A percentile compares a stretch with the other conserved stretches of the same genome.
Evolutionary conservation across 768 basidiomycete genomes (phyloP).

Genomic region (Agaricus subrufescens): DNA sequence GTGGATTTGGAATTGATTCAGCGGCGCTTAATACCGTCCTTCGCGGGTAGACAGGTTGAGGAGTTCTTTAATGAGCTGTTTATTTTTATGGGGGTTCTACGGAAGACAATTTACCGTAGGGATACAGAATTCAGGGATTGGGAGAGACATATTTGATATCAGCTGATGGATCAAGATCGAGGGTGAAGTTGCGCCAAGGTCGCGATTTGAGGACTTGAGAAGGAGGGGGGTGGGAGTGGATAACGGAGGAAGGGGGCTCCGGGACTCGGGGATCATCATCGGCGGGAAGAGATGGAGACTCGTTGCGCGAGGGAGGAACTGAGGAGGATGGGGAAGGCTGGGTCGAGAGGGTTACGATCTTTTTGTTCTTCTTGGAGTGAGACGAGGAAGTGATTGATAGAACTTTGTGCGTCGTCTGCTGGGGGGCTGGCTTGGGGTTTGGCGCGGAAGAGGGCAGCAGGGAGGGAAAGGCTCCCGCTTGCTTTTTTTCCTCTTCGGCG

Average conservation of each 20-base stretch:
- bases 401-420: conserved; percentile 38
- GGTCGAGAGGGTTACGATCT: conserved; percentile 49
- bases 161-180: conserved; percentile 20
- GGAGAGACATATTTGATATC: conserved; percentile 30
- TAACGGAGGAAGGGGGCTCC: conserved; percentile 27
- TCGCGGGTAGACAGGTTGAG: neutral
- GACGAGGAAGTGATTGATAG: conserved; percentile 39
- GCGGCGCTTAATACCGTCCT: neutral
- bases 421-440: neutral
- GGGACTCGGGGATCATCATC: conserved; percentile 7
- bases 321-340: conserved; percentile 38
- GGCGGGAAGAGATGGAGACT: conserved; percentile 22
- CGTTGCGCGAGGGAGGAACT: conserved; percentile 20
- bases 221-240: conserved; percentile 20
- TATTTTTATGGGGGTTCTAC: no score
- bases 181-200: conserved; percentile 37
- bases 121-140: neutral
- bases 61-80: neutral
- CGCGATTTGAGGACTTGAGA: conserved; percentile 8
- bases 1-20: no score
- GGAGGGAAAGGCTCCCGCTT: conserved; percentile 59
- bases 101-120: no score
- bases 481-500: conserved; percentile 41
- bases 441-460: conserved; percentile 22
- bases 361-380: conserved; percentile 27